Evolutionary conservation across 164 flowering plant genomes (phyloP), one percentile per base, ranked within the genome.

Genomic region (Sedum album): DNA sequence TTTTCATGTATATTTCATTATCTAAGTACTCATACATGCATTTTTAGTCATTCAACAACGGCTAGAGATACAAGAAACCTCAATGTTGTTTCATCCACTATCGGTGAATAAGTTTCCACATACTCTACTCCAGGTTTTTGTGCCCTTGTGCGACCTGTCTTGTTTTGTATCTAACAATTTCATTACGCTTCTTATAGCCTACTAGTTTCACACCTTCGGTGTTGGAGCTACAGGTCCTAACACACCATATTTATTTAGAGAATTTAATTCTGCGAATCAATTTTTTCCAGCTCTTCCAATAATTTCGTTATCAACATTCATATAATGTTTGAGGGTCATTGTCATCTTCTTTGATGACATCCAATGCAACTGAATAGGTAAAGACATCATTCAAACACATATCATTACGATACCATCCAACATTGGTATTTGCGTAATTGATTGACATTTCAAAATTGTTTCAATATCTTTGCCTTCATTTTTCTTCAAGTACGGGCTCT

Each of bases 1-100:
- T 66, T 66, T 66, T 38, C 33, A 66, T 66, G 18, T 66, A 66
- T n/a, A 36, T 66, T 23, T 57, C 26, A 3, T 23, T 57, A 14
- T 23, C 31, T 23, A 23, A 10, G 17, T 0, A 57, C 31, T 26
- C 28, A 66, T 66, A 66, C 15, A 66, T 7, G 15, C 41, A 66
- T 38, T 7, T 3, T 35, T 3, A 35, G 6, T 35, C 23, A 4
- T 64, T 28, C 41, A 2, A 18, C 17, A 20, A 66, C 30, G 21
- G 31, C 21, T 10, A 23, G 6, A 26, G 28, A 25, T 11, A 64
- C n/a, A 5, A 35, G 38, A 64, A 30, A 42, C 13, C 31, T 18
- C 4, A 66, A 26, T 39, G 53, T 66, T 44, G 25, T 39, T 25
- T 25, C 41, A 65, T 65, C 41, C 42, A 31, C 38, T 36, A 15